Percentiles rank a stretch among this genome's conserved stretches.
Evolutionary conservation across 2,329 filamentous ascomycete genomes (phyloP).

Genomic region (Cladorrhinum sp.): DNA sequence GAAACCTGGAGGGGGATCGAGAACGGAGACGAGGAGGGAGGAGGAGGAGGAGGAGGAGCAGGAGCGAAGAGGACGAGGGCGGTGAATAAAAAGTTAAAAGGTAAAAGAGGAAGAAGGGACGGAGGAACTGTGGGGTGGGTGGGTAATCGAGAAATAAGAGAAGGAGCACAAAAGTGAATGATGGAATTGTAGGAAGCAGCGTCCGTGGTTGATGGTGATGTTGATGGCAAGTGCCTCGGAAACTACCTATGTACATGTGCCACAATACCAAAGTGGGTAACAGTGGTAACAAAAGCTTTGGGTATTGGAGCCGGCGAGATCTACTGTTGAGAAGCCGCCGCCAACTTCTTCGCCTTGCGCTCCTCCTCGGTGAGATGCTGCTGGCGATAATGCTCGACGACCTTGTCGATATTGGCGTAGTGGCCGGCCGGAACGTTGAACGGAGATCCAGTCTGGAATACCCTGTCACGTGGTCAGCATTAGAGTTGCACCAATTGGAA

Average conservation of each 20-base stretch:
- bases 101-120: background rate
- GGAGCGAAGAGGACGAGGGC: background rate
- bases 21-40: too few relatives aligned
- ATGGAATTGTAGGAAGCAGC: background rate
- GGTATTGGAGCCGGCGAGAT: background rate
- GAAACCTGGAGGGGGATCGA: background rate
- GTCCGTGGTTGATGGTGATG: constrained; percentile 10
- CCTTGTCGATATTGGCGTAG: constrained; percentile 51
- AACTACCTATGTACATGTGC: constrained; percentile 22
- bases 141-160: too few relatives aligned
- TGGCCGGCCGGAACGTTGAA: constrained; percentile 56
- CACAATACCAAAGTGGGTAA: constrained; percentile 17
- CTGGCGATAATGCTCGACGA: constrained; percentile 56
- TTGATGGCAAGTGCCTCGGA: too few relatives aligned
- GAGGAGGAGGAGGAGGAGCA: background rate
- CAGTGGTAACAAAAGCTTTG: constrained; percentile 9
- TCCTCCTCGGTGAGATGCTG: constrained; percentile 54
- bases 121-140: background rate
- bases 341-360: constrained; percentile 50
- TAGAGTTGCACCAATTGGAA: constrained; percentile 18
- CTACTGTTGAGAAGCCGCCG: constrained; percentile 34
- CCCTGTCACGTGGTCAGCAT: constrained; percentile 38
- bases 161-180: background rate
- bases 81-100: background rate
- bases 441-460: constrained; percentile 48